These are phyloP conservation scores for Leishmania gerbilli DNA, from an alignment of 208 protist species.

Conservation along the genomic window DNA sequence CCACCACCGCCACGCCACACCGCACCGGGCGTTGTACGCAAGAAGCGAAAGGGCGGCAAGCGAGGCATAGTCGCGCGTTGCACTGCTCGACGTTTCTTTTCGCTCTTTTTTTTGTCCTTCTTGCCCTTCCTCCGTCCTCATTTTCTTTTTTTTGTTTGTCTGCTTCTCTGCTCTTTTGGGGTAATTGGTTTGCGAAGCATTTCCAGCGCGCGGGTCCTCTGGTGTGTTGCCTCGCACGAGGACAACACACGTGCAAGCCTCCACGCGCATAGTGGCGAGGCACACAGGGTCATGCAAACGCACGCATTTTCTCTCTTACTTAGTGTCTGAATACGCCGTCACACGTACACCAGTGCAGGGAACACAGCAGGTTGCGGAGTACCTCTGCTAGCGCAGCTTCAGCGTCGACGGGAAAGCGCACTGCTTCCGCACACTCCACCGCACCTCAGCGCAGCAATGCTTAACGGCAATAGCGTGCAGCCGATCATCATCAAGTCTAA, in stretches of 20 bases:
- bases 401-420: neutral
- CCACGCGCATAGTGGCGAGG: neutral
- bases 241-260: neutral
- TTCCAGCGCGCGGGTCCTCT: neutral
- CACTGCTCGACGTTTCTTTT: neutral
- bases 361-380: neutral
- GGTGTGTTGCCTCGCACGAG: neutral
- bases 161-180: neutral
- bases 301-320: neutral
- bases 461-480: neutral
- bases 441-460: slow-evolving; percentile 6
- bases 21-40: neutral
- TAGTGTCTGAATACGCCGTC: neutral
- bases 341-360: neutral
- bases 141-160: no score
- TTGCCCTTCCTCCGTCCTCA: neutral
- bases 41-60: neutral
- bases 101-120: neutral
- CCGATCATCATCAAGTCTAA: slow-evolving; percentile 19
- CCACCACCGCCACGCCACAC: no score
- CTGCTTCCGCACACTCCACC: neutral
- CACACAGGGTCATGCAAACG: neutral
- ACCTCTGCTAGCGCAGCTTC: neutral
- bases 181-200: neutral
- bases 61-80: neutral